Evolutionary conservation across 2,329 filamentous ascomycete species (phyloP), one percentile per base, ranked within the genome.

Genomic region (Ophiognomonia clavigignenti-juglandacearum): DNA sequence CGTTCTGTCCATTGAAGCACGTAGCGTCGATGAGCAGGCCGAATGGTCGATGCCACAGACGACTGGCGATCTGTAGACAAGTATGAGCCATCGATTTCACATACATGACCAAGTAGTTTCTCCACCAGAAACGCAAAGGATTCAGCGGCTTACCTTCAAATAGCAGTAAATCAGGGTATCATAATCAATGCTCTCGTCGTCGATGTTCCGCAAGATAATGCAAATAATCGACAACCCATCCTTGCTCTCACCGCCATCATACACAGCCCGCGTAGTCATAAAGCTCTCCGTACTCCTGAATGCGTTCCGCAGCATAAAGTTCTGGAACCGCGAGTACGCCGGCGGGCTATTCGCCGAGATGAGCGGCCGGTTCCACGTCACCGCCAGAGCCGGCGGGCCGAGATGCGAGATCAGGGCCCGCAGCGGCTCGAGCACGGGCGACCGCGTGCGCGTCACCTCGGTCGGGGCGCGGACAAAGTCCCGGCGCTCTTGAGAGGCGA

Each of bases 181-280:
- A 54, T 77, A 80, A 58, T 86, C 83, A 40, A 83, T 78, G 11
- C 74, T 72, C 54, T 85, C 82, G 4, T 75, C 71, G 55, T 86
- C 82, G 50, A 86, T 83, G 55, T 86, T 78, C 18, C 83, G 74
- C 48, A 86, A 68, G 54, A 86, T 83, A 45, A 86, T 72, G 58
- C 82, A 86, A 45, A 86, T 83, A 43, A 85, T 82, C 0, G 82
- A 80, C 34, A 86, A 63, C 5, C 81, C 82, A 60, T 86, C 82
- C 76, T 83, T 85, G 65, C 79, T 85, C 63, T 86, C 82, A 18
- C 83, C 83, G 27, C 83, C 83, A 58, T 86, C 83, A 57, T 86
- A 86, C 11, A 86, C 78, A 22, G 82, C 82, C 19, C 82, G 73
- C 20, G 78, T 77, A 3, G 80, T 82, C 19, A 83, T 63, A 49